Conservation (phyloP, 2,329 filamentous ascomycete species). For the Beauveria sp. region DNA sequence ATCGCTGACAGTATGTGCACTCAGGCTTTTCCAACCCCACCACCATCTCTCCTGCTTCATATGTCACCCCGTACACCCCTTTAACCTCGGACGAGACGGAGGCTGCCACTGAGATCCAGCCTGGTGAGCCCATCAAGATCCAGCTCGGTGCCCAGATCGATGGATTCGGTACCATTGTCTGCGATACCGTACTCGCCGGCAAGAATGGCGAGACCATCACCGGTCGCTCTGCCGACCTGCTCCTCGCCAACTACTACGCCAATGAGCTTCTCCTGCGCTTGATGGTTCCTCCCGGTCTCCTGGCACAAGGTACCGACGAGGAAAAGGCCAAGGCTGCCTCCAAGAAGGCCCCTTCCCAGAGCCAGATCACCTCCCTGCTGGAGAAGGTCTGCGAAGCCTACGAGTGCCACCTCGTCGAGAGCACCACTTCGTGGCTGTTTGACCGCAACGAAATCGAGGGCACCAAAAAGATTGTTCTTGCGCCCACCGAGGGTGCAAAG, state of each 20-base stretch:
- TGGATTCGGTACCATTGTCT: conserved; percentile 92
- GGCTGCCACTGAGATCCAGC: conserved; percentile 70
- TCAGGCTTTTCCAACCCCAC: conserved; percentile 85
- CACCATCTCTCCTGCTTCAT: conserved; percentile 87
- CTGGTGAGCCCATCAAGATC: conserved; percentile 88
- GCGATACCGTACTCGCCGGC: conserved; percentile 78
- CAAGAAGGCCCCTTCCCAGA: conserved; percentile 75
- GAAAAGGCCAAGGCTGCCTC: conserved; percentile 88
- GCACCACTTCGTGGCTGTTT: conserved; percentile 96
- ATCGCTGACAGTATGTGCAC: conserved; percentile 13
- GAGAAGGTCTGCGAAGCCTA: conserved; percentile 90
- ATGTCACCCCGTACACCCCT: conserved; percentile 94
- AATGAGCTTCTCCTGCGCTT: conserved; percentile 90
- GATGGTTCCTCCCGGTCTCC: conserved; percentile 82
- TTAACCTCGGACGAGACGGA: conserved; percentile 80
- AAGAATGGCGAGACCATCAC: conserved; percentile 57
- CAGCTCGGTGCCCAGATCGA: conserved; percentile 99
- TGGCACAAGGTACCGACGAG: conserved; percentile 79
- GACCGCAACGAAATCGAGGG: conserved; percentile 96
- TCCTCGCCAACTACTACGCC: conserved; percentile 87
- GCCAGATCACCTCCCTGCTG: conserved; percentile 76
- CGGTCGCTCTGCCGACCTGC: conserved; percentile 75
- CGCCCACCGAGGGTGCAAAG: conserved; percentile 77
- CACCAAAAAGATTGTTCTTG: conserved; percentile 93
- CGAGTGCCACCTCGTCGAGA: conserved; percentile 89